Evolutionary conservation across 352 stramenopile genomes (phyloP).

Genomic region (Phytophthora pisi): DNA sequence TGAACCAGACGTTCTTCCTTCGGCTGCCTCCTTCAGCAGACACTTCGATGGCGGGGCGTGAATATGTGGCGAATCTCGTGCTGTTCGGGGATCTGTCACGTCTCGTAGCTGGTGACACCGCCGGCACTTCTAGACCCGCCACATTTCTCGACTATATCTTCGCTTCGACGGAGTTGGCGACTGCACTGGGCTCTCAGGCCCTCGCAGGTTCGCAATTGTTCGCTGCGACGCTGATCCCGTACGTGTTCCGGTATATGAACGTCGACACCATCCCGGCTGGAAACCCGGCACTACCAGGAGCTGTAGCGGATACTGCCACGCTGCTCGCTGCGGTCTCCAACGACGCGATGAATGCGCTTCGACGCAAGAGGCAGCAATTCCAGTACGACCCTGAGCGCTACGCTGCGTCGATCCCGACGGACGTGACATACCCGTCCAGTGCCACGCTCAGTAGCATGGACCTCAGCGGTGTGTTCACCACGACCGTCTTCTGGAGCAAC

Average conservation of each 20-base stretch:
- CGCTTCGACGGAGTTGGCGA: conserved; percentile 15
- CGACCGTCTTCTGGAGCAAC: conserved; percentile 57
- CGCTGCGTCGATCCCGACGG: conserved; percentile 20
- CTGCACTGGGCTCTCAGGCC: conserved; percentile 10
- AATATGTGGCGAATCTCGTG: conserved; percentile 49
- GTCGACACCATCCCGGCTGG: conserved; percentile 46
- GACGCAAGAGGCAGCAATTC: conserved; percentile 54
- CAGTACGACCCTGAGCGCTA: conserved; percentile 39
- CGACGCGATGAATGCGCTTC: conserved; percentile 35
- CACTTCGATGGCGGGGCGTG: conserved; percentile 25
- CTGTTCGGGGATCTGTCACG: conserved; percentile 50
- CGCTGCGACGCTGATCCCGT: conserved; percentile 41
- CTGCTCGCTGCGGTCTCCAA: conserved; percentile 40
- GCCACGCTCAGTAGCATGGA: conserved; percentile 16
- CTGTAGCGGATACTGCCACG: conserved; percentile 15
- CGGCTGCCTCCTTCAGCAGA: conserved; percentile 16
- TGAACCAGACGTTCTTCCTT: conserved; percentile 53
- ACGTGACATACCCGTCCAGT: conserved; percentile 35
- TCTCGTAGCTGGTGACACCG: conserved; percentile 18
- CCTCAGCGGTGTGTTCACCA: conserved; percentile 37
- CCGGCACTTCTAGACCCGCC: conserved; percentile 17
- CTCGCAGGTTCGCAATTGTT: conserved; percentile 26
- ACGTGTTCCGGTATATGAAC: conserved; percentile 53
- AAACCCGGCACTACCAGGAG: conserved; percentile 42
- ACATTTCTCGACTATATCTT: conserved; percentile 61